Conservation (phyloP, 306 rosid species). For the Glycine latifolia region DNA sequence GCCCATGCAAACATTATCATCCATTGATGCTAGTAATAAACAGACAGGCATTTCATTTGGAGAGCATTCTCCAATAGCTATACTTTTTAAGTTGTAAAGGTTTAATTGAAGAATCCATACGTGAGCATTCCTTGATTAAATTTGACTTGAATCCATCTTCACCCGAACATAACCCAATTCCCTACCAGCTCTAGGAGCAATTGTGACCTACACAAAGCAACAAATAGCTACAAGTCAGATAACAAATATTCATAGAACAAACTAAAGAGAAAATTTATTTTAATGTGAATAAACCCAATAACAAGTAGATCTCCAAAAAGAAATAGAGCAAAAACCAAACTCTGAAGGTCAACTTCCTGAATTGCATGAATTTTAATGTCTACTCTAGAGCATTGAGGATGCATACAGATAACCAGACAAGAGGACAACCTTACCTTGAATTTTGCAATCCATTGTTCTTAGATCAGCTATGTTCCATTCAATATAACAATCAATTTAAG, state of each 20-base stretch:
- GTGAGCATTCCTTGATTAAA: conserved; percentile 88
- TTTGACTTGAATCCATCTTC: conserved; percentile 79
- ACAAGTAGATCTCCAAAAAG: conserved; percentile 18
- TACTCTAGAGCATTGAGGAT: conserved; percentile 20
- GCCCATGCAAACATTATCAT: conserved; percentile 34
- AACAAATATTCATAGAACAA: conserved; percentile 26
- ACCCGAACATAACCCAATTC: conserved; percentile 94
- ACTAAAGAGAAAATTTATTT: not conserved
- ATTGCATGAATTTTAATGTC: conserved; percentile 17
- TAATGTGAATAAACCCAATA: not conserved
- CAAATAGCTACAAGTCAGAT: conserved; percentile 34
- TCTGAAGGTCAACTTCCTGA: conserved; percentile 36
- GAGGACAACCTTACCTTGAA: conserved; percentile 14
- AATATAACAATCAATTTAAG: not conserved
- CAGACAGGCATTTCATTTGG: conserved; percentile 11
- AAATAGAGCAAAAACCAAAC: not conserved
- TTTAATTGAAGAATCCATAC: conserved; percentile 57
- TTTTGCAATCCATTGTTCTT: not conserved
- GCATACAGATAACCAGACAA: conserved; percentile 14
- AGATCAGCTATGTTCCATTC: not conserved
- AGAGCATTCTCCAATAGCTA: conserved; percentile 34
- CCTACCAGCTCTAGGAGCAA: conserved; percentile 99
- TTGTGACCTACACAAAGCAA: conserved; percentile 77
- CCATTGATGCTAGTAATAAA: conserved; percentile 38
- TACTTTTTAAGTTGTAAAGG: conserved; percentile 10